Evolutionary conservation across 257 asterid species (phyloP), one percentile per base, ranked within the genome.

Genomic region (Solanum bulbocastanum): DNA sequence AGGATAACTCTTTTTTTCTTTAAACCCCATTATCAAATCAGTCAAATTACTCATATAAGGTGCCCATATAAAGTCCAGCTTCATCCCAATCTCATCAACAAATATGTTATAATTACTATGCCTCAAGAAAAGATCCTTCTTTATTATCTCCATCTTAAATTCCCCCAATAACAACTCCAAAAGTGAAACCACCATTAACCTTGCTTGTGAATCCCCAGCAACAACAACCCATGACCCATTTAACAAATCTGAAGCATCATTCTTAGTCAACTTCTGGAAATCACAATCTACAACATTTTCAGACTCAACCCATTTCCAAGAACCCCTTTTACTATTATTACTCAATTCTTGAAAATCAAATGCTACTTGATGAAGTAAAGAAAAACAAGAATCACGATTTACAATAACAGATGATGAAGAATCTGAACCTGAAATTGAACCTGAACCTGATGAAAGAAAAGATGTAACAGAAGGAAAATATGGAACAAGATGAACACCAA

Each of bases 161-260:
- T 90, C 58, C 65, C 98, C 98, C 94, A 97, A 78, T 16, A 97
- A 88, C 87, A 96, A 92, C 78, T 96, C 96, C 87, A 97, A 87
- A 90, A 97, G 87, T 3, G 98, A 95, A 89, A 96, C 97, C 89
- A 91, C 98, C 91, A 96, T 75, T 71, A 97, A 91, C 89, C 99
- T 91, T 13, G 98, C 96, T 88, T 97, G 98, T 3, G 99, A 97
- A 86, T 97, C 99, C 49, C 99, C 99, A 0, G 99, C 99, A 7
- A 95, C 92, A 10, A 96, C 98, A 6, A 97, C 95, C 99, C 99
- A 95, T 3, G 99, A 95, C 8, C 99, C 99, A 27, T 97, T 97
- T 52, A 97, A 91, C 95, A 97, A 93, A 89, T 92, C 98, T 32
- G 98, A 94, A 2, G 94, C 98, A 72, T 97, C 99, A 10, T 90